Percentiles rank a stretch among this genome's conserved stretches.
phyloP scores from a whole-genome alignment of 345 rosid genomes.

The Citrus hindsii region DNA sequence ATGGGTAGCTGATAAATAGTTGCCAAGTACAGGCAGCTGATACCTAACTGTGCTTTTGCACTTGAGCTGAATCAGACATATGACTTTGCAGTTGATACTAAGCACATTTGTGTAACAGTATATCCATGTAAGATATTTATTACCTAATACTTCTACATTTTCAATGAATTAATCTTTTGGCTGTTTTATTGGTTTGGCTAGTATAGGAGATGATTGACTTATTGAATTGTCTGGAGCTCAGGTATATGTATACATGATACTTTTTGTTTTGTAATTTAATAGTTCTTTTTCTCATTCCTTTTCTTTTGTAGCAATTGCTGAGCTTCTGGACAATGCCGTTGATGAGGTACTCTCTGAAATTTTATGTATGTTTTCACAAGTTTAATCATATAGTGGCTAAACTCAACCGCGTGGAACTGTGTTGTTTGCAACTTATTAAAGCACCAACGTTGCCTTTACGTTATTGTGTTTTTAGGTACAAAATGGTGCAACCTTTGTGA shows the following conservation, averaged over 20 bases:
- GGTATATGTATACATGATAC: neutral
- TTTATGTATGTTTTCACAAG: neutral
- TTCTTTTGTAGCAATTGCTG: constrained; percentile 79
- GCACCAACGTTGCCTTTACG: neutral
- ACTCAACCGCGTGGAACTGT: neutral
- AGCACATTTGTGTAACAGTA: neutral
- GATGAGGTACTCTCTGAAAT: constrained; percentile 60
- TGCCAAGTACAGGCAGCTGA: no score
- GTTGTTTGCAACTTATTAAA: neutral
- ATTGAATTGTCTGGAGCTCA: neutral
- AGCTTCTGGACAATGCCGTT: constrained; percentile 92
- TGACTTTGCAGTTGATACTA: neutral
- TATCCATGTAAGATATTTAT: neutral
- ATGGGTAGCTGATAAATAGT: no score
- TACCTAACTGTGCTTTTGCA: no score
- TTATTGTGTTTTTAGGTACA: constrained; percentile 49
- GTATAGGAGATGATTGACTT: neutral
- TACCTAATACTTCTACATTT: neutral
- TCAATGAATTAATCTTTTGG: neutral
- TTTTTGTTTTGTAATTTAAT: constrained; percentile 5
- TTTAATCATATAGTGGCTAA: neutral
- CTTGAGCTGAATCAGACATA: no score
- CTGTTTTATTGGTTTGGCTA: neutral
- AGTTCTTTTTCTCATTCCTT: neutral
- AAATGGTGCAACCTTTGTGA: constrained; percentile 81